Conservation (phyloP, 371 early-diverging fungal species). For the Paraphysoderma sedebokerense region DNA sequence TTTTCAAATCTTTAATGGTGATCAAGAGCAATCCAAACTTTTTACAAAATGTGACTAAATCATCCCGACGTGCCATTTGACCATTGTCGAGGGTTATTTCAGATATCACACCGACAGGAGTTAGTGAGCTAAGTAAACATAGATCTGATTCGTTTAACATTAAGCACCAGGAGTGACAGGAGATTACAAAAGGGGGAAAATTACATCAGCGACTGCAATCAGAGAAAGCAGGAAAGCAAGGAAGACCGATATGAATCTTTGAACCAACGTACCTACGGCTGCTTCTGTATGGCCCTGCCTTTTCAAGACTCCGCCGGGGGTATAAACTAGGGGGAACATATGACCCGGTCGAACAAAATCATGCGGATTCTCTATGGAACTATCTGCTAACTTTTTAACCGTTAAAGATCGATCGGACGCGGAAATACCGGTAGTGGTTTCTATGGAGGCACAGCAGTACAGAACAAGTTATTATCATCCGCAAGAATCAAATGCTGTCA, state of each 20-base stretch:
- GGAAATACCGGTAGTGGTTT: conserved; percentile 86
- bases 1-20: conserved; percentile 68
- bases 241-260: background rate
- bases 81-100: conserved; percentile 88
- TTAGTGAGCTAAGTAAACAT: conserved; percentile 59
- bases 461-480: background rate
- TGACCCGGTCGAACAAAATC: conserved; percentile 86
- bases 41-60: conserved; percentile 62
- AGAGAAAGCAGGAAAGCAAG: no score
- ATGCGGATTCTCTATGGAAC: conserved; percentile 31
- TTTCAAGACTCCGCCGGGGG: conserved; percentile 54
- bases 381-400: conserved; percentile 53
- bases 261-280: conserved; percentile 26
- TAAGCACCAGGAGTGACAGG: background rate
- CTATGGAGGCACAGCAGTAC: conserved; percentile 4
- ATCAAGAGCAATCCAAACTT: conserved; percentile 68
- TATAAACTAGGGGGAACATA: conserved; percentile 73
- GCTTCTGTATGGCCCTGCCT: conserved; percentile 93
- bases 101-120: conserved; percentile 75
- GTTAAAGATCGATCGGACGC: conserved; percentile 80
- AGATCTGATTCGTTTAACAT: conserved; percentile 30
- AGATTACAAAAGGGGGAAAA: background rate
- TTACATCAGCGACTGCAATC: no score
- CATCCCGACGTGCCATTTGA: conserved; percentile 83
- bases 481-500: background rate